Percentiles rank a stretch among this genome's conserved stretches.
Evolutionary conservation across 768 basidiomycete species (phyloP).

Genomic region (Suillus alpinus): DNA sequence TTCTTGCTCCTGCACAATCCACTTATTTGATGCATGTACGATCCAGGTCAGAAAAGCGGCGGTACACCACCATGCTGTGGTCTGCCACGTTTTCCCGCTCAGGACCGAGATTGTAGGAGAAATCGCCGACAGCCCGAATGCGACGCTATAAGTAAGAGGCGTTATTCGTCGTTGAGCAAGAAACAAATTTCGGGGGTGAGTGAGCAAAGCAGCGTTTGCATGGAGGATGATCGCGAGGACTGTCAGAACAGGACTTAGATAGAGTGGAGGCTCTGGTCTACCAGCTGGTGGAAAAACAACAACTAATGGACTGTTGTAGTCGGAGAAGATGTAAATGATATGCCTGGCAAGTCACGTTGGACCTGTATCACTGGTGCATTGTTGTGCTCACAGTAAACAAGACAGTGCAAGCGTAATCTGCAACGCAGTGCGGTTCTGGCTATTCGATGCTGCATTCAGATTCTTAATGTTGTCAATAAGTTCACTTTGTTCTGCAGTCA

Average conservation of each 20-base stretch:
- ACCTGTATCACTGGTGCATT: constrained; percentile 6
- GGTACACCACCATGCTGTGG: constrained; percentile 51
- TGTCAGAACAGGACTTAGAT: constrained; percentile 43
- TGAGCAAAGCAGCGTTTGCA: constrained; percentile 43
- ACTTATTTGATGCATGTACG: constrained; percentile 43
- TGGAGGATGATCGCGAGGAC: constrained; percentile 51
- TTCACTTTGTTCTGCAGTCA: constrained; percentile 55
- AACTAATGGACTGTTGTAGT: constrained; percentile 48
- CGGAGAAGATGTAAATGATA: constrained; percentile 43
- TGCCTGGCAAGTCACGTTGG: constrained; percentile 34
- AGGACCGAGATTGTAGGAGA: constrained; percentile 50
- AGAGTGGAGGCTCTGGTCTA: constrained; percentile 33
- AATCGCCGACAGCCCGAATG: constrained; percentile 42
- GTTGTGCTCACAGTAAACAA: constrained; percentile 39
- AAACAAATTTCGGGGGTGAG: constrained; percentile 36
- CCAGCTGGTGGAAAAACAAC: constrained; percentile 36
- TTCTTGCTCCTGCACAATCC: constrained; percentile 43
- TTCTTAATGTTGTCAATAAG: constrained; percentile 47
- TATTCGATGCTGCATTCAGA: constrained; percentile 42
- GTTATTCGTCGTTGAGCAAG: constrained; percentile 24
- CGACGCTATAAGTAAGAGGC: constrained; percentile 29
- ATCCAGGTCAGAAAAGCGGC: constrained; percentile 42
- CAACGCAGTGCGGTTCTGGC: constrained; percentile 38
- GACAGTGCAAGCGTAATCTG: constrained; percentile 45
- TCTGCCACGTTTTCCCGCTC: constrained; percentile 49